Evolutionary conservation across 208 protist species (phyloP), one percentile per base, ranked within the genome.

Genomic region (Trypanosoma congolense): DNA sequence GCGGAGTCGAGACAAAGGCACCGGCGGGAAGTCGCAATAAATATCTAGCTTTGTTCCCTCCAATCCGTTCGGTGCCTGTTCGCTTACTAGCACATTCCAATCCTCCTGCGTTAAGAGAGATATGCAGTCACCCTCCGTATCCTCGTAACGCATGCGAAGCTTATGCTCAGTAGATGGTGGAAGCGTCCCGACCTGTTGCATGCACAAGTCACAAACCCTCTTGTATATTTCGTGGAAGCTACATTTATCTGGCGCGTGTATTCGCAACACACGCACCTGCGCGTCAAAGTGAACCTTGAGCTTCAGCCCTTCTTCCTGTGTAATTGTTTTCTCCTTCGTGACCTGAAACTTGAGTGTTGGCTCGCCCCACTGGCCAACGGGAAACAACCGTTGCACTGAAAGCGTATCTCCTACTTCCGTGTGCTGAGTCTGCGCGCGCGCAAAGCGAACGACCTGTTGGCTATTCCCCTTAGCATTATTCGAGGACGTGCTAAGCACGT

Each of bases 271-370:
- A 6, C 81, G 80, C 6, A 77, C 73, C 44, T 87, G 71, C 1
- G 76, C 78, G 29, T 83, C 76, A 51, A 86, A 87, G 70, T 87
- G 85, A 16, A 92, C 69, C 57, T 92, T 92, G 35, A 92, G 41
- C 21, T 72, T 66, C 1, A 90, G 36, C 35, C 56, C 18, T 22
- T 24, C 42, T 19, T 22, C 42, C 6, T 46, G n/a, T n/a, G n/a
- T n/a, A n/a, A n/a, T n/a, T n/a, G n/a, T n/a, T n/a, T n/a, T n/a
- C n/a, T n/a, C n/a, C n/a, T n/a, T n/a, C n/a, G n/a, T n/a, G n/a
- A n/a, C n/a, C n/a, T n/a, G n/a, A n/a, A n/a, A n/a, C n/a, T 14
- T n/a, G 10, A 54, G 28, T 18, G 51, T 77, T 66, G 2, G 83
- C 77, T 29, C 30, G 54, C 21, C 70, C 65, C 19, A 86, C 46